These are phyloP conservation scores for Phytophthora fragariaefolia DNA, from an alignment of 352 stramenopile species.

Conservation along the genomic window DNA sequence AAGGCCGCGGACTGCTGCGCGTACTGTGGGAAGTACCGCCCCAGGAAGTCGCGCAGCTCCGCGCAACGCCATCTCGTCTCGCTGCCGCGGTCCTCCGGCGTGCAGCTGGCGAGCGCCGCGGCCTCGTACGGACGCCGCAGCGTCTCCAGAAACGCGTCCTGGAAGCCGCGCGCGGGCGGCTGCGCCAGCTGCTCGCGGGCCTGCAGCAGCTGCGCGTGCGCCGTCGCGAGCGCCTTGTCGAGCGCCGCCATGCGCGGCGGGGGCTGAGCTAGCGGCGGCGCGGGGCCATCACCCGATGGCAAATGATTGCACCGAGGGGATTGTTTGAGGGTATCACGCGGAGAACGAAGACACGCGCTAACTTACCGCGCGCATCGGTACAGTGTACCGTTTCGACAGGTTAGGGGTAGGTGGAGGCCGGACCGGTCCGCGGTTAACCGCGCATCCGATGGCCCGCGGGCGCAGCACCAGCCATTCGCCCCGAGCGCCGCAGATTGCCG, in stretches of 20 bases:
- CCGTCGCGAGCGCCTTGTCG: conserved; percentile 27
- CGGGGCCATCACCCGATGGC: background rate
- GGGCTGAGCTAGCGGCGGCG: background rate
- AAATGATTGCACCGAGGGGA: background rate
- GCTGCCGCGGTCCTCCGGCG: background rate
- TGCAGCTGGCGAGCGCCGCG: conserved; percentile 4
- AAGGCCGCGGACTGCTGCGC: conserved; percentile 30
- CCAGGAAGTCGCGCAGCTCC: conserved; percentile 42
- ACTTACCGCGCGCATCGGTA: background rate
- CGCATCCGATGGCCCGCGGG: conserved; percentile 33
- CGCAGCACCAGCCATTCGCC: conserved; percentile 70
- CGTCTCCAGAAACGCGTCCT: conserved; percentile 49
- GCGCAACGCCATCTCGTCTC: conserved; percentile 32
- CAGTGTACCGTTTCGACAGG: conserved; percentile 11
- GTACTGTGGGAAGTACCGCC: conserved; percentile 48
- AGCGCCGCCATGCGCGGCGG: conserved; percentile 23
- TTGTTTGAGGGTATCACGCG: background rate
- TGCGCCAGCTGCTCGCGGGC: conserved; percentile 33
- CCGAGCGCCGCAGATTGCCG: conserved; percentile 23
- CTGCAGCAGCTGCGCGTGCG: conserved; percentile 29
- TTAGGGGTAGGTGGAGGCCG: conserved; percentile 20
- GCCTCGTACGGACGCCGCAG: conserved; percentile 38
- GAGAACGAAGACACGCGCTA: background rate
- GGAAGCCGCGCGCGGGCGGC: conserved; percentile 30
- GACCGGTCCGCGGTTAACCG: conserved; percentile 37